Evolutionary conservation across 805 yeast genomes (phyloP), one percentile per base, ranked within the genome.

Genomic region (Starmerella khaoyaiensis): DNA sequence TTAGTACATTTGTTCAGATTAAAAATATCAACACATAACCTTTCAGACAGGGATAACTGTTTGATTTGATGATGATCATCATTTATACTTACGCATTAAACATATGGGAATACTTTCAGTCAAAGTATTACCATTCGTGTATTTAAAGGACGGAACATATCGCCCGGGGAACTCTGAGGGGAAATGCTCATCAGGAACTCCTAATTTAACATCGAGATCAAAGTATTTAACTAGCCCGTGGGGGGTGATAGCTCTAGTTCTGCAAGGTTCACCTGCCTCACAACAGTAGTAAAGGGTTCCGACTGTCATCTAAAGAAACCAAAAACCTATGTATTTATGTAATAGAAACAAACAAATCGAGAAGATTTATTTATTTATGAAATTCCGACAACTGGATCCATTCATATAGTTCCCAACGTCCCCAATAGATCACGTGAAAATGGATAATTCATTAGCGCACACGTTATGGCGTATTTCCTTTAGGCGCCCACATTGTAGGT

Each of bases 61-160:
- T 47, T 42, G 39, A 24, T 42, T 46, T 41, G 46, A 40, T 39
- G 27, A 35, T 44, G 49, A 46, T 59, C 63, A 60, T 60, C 53
- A 52, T 37, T n/a, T 33, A 33, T 39, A 61, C 65, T 56, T 59
- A 62, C 65, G 52, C 64, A 76, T 73, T 58, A 67, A 50, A 44
- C 65, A 48, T 54, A 79, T 63, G 51, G 86, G 82, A 52, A 74
- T 65, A 45, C 66, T 62, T 67, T 78, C 84, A 50, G 64, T 62
- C 52, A 78, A 65, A 54, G 67, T 67, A 65, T 64, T 68, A 28
- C 86, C 86, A 54, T 75, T 71, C 44, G 74, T 71, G 31, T 31
- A 41, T 16, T 44, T 33, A 35, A 33, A 46, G 17, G 47, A 29
- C 11, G 50, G 50, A 12, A 46, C 47, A 15, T 24, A 21, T 5